Evolutionary conservation across 2,329 filamentous ascomycete species (phyloP), one percentile per base, ranked within the genome.

Genomic region (Clonostachys sp.): DNA sequence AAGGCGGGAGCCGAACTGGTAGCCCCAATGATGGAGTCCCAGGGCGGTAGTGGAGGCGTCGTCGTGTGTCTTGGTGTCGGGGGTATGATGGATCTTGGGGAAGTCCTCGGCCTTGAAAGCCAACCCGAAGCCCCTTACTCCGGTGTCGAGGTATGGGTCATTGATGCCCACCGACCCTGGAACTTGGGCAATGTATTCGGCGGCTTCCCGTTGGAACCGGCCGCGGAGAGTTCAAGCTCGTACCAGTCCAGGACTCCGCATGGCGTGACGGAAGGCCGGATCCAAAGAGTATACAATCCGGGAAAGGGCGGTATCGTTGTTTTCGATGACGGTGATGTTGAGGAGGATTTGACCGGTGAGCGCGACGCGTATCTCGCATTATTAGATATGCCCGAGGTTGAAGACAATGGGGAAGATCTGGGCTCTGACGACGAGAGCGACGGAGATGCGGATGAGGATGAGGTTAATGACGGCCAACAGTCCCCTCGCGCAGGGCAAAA

Each of bases 281-380:
- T 97, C 45, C 76, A 80, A 24, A 78, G 81, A 13, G 71, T 77
- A 1, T 96, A 95, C 62, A 84, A 81, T 53, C 83, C 88, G 6
- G 87, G 89, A 33, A 86, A 80, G 59, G 92, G 92, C 16, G 94
- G 94, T 0, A 87, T 99, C 40, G 81, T 99, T 51, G 91, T 96
- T 3, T 95, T 94, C 63, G 94, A 97, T 60, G 94, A 97, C 61
- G 94, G 92, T 2, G 94, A 99, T 63, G 91, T 99, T 45, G 87
- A 92, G 55, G 87, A 92, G 55, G 88, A 91, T 34, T 71, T 99
- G 34, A 68, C 66, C 12, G 71, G 72, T 2, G 91, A 97, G 66
- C 80, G 83, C 55, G 84, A 89, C 50, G 91, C 94, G 38, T 97
- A 95, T 61, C 80, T 88, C 53, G 86, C 86, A n/a, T 71, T 97